Conservation (phyloP, 805 yeast genomes). For the Cyberlindnera mycetangii region DNA sequence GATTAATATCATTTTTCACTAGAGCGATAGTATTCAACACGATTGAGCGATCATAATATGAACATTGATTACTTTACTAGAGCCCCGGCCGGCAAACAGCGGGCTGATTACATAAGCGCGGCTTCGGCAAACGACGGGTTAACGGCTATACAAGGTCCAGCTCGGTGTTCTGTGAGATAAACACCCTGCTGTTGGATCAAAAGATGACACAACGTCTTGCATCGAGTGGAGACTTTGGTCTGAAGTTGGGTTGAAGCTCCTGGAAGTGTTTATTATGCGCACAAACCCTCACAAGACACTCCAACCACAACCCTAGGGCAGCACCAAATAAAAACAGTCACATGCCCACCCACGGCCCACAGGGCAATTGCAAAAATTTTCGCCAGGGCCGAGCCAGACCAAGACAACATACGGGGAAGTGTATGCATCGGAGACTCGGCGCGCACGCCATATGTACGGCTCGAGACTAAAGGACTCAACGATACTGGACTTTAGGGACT, state of each 20-base stretch:
- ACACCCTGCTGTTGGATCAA: neutral
- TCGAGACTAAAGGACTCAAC: too few species aligned
- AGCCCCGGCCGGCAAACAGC: neutral
- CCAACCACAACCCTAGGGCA: neutral
- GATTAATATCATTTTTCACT: too few species aligned
- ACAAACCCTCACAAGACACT: neutral
- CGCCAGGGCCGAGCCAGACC: neutral
- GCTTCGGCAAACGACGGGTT: neutral
- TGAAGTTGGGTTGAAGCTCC: neutral
- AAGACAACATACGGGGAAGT: neutral
- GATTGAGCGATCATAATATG: too few species aligned
- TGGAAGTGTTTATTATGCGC: neutral
- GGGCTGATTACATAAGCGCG: neutral
- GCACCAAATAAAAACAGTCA: neutral
- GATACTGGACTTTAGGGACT: too few species aligned
- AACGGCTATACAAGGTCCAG: neutral
- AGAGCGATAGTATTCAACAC: too few species aligned
- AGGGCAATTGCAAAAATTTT: neutral
- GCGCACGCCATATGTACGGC: neutral
- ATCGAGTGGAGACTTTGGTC: neutral
- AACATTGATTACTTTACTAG: too few species aligned
- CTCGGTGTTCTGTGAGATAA: neutral
- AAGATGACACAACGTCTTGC: neutral
- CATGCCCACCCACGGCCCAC: neutral
- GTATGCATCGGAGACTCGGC: neutral